phyloP scores from a whole-genome alignment of 495 filamentous ascomycete species.

The Neurospora pannonica region DNA sequence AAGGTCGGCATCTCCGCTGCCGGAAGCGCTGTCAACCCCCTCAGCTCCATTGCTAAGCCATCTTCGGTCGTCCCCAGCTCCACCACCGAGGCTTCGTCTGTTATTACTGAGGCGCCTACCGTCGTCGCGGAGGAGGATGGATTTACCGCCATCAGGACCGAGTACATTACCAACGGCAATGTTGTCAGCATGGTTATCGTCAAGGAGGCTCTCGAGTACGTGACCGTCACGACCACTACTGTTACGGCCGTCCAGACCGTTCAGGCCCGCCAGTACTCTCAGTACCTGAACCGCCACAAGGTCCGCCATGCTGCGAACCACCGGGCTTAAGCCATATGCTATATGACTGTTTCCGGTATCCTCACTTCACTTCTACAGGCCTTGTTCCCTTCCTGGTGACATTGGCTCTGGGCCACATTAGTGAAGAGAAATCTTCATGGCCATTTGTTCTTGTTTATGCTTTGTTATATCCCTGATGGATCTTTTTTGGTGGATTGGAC shows the following conservation, averaged over 20 bases:
- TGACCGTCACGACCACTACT: slow-evolving; percentile 22
- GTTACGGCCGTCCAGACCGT: slow-evolving; percentile 6
- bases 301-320: slow-evolving; percentile 6
- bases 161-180: slow-evolving; percentile 30
- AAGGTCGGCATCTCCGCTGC: not conserved
- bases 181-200: slow-evolving; percentile 35
- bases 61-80: not conserved
- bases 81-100: slow-evolving; percentile 3
- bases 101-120: slow-evolving; percentile 17
- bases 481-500: not conserved
- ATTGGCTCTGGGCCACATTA: not conserved
- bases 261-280: slow-evolving; percentile 15
- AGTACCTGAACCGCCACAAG: slow-evolving; percentile 14
- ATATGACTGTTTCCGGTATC: not conserved
- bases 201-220: slow-evolving; percentile 35
- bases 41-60: not conserved
- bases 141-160: slow-evolving; percentile 31
- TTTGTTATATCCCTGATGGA: slow-evolving; percentile 1
- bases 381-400: not conserved
- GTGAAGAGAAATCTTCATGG: slow-evolving; percentile 1
- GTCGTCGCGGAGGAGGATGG: slow-evolving; percentile 12
- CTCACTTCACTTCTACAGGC: not conserved
- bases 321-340: not conserved
- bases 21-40: not conserved
- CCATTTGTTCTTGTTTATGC: slow-evolving; percentile 7